These are phyloP conservation scores for Phalaenopsis aphrodite DNA, from an alignment of 106 monocot genomes.

Conservation along the genomic window DNA sequence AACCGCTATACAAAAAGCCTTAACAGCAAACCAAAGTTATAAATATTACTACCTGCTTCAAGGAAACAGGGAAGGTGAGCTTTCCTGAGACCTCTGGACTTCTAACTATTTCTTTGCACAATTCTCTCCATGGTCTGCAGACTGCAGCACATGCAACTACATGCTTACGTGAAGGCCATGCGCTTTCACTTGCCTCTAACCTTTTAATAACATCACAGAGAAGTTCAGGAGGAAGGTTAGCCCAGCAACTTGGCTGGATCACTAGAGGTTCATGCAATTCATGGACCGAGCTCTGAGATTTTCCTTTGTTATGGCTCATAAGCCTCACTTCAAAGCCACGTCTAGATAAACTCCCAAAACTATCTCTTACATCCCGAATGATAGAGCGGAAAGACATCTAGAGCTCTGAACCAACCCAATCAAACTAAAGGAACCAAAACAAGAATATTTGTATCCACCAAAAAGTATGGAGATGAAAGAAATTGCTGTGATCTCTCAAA, in stretches of 20 bases:
- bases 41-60: slow-evolving; percentile 26
- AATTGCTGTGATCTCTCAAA: not conserved
- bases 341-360: slow-evolving; percentile 31
- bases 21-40: not conserved
- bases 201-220: slow-evolving; percentile 34
- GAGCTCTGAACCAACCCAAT: not conserved
- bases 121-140: slow-evolving; percentile 32
- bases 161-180: slow-evolving; percentile 34
- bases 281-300: slow-evolving; percentile 31
- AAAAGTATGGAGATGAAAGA: not conserved
- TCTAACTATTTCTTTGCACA: slow-evolving; percentile 36
- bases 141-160: slow-evolving; percentile 34
- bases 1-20: no score
- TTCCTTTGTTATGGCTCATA: slow-evolving; percentile 14
- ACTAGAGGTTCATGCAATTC: slow-evolving; percentile 17
- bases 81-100: slow-evolving; percentile 32
- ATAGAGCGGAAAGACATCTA: slow-evolving; percentile 28
- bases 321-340: slow-evolving; percentile 24
- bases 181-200: slow-evolving; percentile 30
- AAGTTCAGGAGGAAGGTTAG: slow-evolving; percentile 32
- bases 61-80: slow-evolving; percentile 35
- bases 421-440: not conserved
- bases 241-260: slow-evolving; percentile 23
- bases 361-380: slow-evolving; percentile 28
- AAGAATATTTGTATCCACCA: not conserved